phyloP scores from a whole-genome alignment of 495 filamentous ascomycete genomes.

The Annulohypoxylon bovei region DNA sequence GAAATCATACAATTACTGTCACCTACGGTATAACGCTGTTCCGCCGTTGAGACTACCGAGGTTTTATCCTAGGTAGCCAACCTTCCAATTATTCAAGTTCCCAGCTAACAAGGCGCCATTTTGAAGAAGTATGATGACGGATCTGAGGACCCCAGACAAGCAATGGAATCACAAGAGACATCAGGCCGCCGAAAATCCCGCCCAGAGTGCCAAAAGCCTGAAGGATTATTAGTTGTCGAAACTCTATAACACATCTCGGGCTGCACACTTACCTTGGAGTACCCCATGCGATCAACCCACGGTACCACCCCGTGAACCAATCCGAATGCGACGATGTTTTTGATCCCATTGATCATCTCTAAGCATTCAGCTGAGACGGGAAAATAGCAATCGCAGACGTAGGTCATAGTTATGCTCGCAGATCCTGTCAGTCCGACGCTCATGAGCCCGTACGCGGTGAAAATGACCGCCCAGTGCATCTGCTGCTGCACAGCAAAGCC shows the following conservation, averaged over 20 bases:
- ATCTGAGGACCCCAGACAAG: constrained; percentile 21
- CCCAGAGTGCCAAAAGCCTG: constrained; percentile 17
- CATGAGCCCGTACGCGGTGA: constrained; percentile 14
- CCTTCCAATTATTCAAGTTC: constrained; percentile 1
- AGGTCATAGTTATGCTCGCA: constrained; percentile 20
- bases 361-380: constrained; percentile 19
- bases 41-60: too few species aligned
- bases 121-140: constrained; percentile 21
- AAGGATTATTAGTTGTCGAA: background rate
- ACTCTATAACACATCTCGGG: background rate
- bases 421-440: constrained; percentile 17
- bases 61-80: background rate
- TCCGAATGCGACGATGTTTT: constrained; percentile 22
- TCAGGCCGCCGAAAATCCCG: constrained; percentile 16
- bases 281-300: constrained; percentile 13
- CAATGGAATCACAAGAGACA: background rate
- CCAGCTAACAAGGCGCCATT: constrained; percentile 24
- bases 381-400: constrained; percentile 24
- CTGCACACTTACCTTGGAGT: background rate
- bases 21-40: too few species aligned
- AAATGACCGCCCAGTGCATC: constrained; percentile 17
- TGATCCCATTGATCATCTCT: constrained; percentile 23
- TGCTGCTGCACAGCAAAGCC: constrained; percentile 12
- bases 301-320: constrained; percentile 11
- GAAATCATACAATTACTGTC: background rate